Base-by-base conservation (phyloP, 441 rosid genomes). In the Geranium incanum region DNA sequence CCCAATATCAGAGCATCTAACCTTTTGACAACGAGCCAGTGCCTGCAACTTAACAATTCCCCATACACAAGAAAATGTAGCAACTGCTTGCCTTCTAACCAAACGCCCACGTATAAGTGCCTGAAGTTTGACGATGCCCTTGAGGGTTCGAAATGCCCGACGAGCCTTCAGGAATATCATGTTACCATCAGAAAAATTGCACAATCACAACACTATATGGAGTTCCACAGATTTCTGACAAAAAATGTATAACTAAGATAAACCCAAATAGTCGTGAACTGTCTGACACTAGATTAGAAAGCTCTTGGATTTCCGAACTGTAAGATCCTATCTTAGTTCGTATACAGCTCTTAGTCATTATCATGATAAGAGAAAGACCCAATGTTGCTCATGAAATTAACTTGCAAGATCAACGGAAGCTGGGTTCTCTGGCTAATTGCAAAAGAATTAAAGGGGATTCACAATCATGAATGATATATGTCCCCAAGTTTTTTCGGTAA, bases 51-150 rank as follows among this genome's bases (percentile, higher is more conserved):
- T 87, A 45, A 88, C 83, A 75, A 85, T 77, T 33, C 86, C 84
- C 82, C 80, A 82, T 41, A 86, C 71, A 77, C 89, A 84, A 0
- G 63, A 77, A 70, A 86, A 81, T 13, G 91, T 87, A 60, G 91
- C 87, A 81, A 84, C 80, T 50, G 91, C 94, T 84, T 88, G 89
- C 74, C 85, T 84, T 81, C 91, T 83, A 39, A 88, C 89, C 74
- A 88, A 79, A 77, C 76, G 88, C 48, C 94, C 91, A 70, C 91
- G 89, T 68, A 87, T 77, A 66, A 84, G 72, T 68, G 91, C 89
- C 78, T 88, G 94, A 69, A 88, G 67, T 81, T 76, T 84, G 69
- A 79, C 73, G 57, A 84, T 76, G 71, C 88, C 83, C 81, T 87
- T 87, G 68, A 88, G 87, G n/a, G 76, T 82, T 66, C 78, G 70